Evolutionary conservation across 768 basidiomycete species (phyloP).

Genomic region (Pleurotus pulmonarius): DNA sequence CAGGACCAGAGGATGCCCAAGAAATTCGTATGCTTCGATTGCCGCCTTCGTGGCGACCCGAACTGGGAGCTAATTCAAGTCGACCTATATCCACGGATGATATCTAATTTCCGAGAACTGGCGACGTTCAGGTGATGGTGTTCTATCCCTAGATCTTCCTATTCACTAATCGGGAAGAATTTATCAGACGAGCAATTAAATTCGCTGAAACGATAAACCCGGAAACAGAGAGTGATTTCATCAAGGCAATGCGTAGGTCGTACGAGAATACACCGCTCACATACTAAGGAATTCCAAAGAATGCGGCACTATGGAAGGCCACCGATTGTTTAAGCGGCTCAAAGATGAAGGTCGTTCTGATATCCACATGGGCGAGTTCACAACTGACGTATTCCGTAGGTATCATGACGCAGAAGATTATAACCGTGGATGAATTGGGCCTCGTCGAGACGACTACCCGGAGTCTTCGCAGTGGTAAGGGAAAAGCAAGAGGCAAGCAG

Average conservation of each 20-base stretch:
- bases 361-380: too few species aligned
- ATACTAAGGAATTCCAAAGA: background rate
- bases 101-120: slow-evolving; percentile 64
- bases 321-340: slow-evolving; percentile 63
- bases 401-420: slow-evolving; percentile 53
- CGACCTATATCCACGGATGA: slow-evolving; percentile 52
- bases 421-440: slow-evolving; percentile 46
- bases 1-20: slow-evolving; percentile 56
- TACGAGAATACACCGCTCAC: too few species aligned
- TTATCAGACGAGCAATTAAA: slow-evolving; percentile 65
- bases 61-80: slow-evolving; percentile 69
- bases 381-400: slow-evolving; percentile 29
- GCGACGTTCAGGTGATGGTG: slow-evolving; percentile 59
- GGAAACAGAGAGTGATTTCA: slow-evolving; percentile 46
- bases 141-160: background rate
- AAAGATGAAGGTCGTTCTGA: slow-evolving; percentile 59
- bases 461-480: slow-evolving; percentile 23
- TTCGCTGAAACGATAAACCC: slow-evolving; percentile 50
- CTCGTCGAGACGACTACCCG: slow-evolving; percentile 37
- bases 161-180: background rate
- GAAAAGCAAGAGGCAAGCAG: slow-evolving; percentile 32
- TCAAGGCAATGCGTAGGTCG: slow-evolving; percentile 54
- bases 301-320: slow-evolving; percentile 10
- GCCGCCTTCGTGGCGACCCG: slow-evolving; percentile 61
- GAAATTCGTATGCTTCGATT: slow-evolving; percentile 72